phyloP scores from a whole-genome alignment of 345 rosid genomes.

The Hevea brasiliensis region DNA sequence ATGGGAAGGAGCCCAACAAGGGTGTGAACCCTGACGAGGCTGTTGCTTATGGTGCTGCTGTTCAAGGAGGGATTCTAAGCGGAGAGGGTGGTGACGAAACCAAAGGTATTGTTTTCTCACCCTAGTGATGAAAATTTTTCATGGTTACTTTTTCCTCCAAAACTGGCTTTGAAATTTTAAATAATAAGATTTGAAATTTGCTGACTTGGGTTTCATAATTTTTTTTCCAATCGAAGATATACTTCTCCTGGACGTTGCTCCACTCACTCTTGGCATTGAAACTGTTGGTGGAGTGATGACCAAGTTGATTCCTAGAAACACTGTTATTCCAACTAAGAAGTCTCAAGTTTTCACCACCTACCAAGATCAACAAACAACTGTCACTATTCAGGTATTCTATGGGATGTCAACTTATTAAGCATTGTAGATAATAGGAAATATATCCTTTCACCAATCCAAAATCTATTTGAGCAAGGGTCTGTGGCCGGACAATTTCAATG shows the following conservation, averaged over 20 bases:
- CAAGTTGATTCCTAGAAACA: constrained; percentile 30
- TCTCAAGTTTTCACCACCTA: constrained; percentile 39
- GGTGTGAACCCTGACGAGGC: constrained; percentile 38
- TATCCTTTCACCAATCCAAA: too few species aligned
- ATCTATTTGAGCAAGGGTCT: too few species aligned
- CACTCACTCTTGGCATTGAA: constrained; percentile 35
- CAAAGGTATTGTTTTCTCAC: too few species aligned
- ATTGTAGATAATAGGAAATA: too few species aligned
- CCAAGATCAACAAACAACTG: constrained; percentile 37
- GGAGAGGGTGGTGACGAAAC: constrained; percentile 34
- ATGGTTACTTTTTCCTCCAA: too few species aligned
- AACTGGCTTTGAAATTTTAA: too few species aligned
- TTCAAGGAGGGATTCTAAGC: constrained; percentile 32
- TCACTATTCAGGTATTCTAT: constrained; percentile 32
- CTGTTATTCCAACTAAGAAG: constrained; percentile 31
- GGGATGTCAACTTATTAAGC: too few species aligned
- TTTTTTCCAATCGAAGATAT: too few species aligned
- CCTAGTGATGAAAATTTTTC: too few species aligned
- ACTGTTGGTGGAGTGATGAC: constrained; percentile 33
- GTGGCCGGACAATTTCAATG: too few species aligned
- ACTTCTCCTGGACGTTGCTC: constrained; percentile 30
- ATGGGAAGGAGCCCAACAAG: constrained; percentile 33
- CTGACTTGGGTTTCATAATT: too few species aligned
- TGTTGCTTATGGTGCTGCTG: constrained; percentile 36
- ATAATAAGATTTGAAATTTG: too few species aligned